Evolutionary conservation across 192 early-diverging fungal genomes (phyloP), one percentile per base, ranked within the genome.

Genomic region (Phycomyces nitens): DNA sequence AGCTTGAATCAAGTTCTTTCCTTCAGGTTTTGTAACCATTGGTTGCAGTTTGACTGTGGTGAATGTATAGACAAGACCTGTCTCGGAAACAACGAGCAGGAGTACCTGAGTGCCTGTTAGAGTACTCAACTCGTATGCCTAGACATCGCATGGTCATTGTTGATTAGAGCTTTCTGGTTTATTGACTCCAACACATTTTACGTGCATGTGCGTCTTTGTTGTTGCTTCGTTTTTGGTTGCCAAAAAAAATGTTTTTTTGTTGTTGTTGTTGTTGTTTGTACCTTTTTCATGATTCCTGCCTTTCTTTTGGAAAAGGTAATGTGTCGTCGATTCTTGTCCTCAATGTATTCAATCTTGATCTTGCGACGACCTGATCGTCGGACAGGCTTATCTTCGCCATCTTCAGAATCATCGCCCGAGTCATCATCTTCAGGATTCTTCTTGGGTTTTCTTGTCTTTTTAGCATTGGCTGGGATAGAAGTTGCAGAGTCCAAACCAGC

Each of bases 201-300:
- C 18, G 11, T 3, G 12, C 44, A 47, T 18, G 44, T 47, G 44
- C 44, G 15, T 47, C 18, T 47, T 47, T 47, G 18, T 47, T 47
- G 12, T 47, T 18, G 18, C 18, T 47, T n/a, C n/a, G n/a, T n/a
- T n/a, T n/a, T n/a, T n/a, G n/a, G n/a, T n/a, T n/a, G n/a, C n/a
- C n/a, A n/a, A n/a, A n/a, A n/a, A n/a, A n/a, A n/a, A n/a, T n/a
- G n/a, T n/a, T 3, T 18, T 47, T 34, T 34, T 34, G 29, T 34
- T 34, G 29, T 34, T 34, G 29, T 34, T 34, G 29, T 34, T 34
- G 11, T 21, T 50, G 16, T 53, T 27, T 44, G 39, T 73, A 88
- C 86, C 88, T 97, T 97, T 77, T 97, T 97, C 95, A 97, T 94
- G 64, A 97, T 94, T 39, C 95, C 95, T 11, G 93, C 90, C 65